phyloP scores from a whole-genome alignment of 257 asterid genomes.

The Cordia subcordata region DNA sequence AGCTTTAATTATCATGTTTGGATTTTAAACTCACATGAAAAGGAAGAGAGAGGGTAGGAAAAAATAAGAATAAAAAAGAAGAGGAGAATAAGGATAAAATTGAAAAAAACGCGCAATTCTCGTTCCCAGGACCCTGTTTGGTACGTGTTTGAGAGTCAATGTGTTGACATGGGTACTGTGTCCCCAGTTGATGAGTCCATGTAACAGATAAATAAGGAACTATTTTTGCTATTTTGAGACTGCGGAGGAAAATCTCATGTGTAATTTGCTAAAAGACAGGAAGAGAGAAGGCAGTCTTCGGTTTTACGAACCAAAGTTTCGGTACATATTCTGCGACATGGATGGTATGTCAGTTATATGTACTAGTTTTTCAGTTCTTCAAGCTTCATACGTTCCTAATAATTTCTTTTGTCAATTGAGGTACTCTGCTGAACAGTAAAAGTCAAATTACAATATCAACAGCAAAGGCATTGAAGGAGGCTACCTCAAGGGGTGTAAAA shows the following conservation, averaged over 20 bases:
- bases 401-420: conserved; percentile 24
- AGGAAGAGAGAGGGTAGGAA: too few species aligned
- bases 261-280: conserved; percentile 94
- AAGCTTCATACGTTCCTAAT: not conserved
- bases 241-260: conserved; percentile 47
- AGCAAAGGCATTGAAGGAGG: conserved; percentile 85
- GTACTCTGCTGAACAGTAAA: conserved; percentile 96
- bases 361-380: not conserved
- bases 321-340: conserved; percentile 94
- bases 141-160: too few species aligned
- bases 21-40: too few species aligned
- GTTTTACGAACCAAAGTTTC: conserved; percentile 86
- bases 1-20: too few species aligned
- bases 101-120: too few species aligned
- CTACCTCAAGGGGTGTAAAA: conserved; percentile 86
- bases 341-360: conserved; percentile 65
- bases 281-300: conserved; percentile 94
- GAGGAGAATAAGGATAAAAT: too few species aligned
- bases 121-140: too few species aligned
- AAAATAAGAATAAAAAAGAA: too few species aligned
- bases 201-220: too few species aligned
- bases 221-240: conserved; percentile 34
- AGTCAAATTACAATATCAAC: conserved; percentile 66
- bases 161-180: too few species aligned
- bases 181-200: too few species aligned